Evolutionary conservation across 352 stramenopile genomes (phyloP).

Genomic region (Phytophthora quininea): DNA sequence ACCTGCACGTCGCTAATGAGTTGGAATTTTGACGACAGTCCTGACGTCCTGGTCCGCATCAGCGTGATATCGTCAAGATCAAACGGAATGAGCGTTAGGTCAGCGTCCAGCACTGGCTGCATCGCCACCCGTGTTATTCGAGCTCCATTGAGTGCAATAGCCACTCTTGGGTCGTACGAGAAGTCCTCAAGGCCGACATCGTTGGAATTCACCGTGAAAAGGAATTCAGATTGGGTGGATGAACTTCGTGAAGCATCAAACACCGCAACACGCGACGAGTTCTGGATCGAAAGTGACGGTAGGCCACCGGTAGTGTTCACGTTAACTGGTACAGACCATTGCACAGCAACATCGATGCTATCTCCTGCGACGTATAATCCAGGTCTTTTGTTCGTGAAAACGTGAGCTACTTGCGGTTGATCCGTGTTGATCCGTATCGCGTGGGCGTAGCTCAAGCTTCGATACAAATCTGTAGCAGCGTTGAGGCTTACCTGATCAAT

Average conservation of each 20-base stretch:
- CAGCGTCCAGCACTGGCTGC: slow-evolving; percentile 41
- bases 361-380: slow-evolving; percentile 64
- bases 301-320: slow-evolving; percentile 38
- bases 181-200: slow-evolving; percentile 41
- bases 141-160: slow-evolving; percentile 55
- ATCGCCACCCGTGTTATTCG: slow-evolving; percentile 50
- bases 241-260: slow-evolving; percentile 55
- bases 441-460: slow-evolving; percentile 65
- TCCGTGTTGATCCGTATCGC: slow-evolving; percentile 58
- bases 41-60: slow-evolving; percentile 30
- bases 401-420: slow-evolving; percentile 39
- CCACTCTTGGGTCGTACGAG: slow-evolving; percentile 46
- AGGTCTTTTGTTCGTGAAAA: slow-evolving; percentile 69
- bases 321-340: slow-evolving; percentile 58
- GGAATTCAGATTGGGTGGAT: slow-evolving; percentile 46
- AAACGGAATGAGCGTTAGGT: slow-evolving; percentile 40
- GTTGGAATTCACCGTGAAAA: slow-evolving; percentile 43
- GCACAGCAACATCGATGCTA: slow-evolving; percentile 63
- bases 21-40: slow-evolving; percentile 67
- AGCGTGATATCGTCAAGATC: slow-evolving; percentile 27
- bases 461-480: slow-evolving; percentile 38
- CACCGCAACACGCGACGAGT: slow-evolving; percentile 38
- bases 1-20: slow-evolving; percentile 57
- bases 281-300: slow-evolving; percentile 48
- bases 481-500: slow-evolving; percentile 17